Base-by-base conservation (phyloP, 257 asterid species). In the Misopates orontium region DNA sequence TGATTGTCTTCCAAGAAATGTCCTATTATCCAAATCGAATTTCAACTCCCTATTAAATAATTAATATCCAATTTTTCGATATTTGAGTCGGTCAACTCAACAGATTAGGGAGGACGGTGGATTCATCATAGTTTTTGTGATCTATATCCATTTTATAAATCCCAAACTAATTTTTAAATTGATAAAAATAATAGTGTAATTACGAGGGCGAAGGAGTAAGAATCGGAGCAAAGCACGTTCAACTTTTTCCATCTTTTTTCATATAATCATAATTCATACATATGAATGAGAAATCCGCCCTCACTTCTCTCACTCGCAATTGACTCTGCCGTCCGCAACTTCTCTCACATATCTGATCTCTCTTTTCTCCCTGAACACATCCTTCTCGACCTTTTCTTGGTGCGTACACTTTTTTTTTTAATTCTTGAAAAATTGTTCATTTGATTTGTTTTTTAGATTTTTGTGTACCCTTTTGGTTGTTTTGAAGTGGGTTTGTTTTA, bases 331-430 rank as follows among this genome's bases (percentile, higher is more conserved):
- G 78, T 88, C 47, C 54, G 59, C 47, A 81, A 91, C 39, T 68
- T 88, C 69, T 74, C 89, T 22, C 56, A 51, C 64, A 77, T 83
- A 39, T 83, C 88, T 58, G 96, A 91, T 86, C 89, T 91, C 69
- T 90, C 96, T 51, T 91, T 83, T 63, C 68, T 91, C 62, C 98
- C 96, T 8, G 95, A 85, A 4, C 96, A 91, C 82, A 70, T 91
- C 67, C 95, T 91, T 49, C 74, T 79, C 13, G 96, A 91, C 36
- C 94, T 91, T 61, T 84, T 90, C 64, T 24, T 69, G 89, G 96
- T 89, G 78, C 50, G 71, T 41, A 6, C 31, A n/a, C 20, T 49
- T 7, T 56, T 32, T 25, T 3, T 16, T 10, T 32, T 23, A n/a
- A n/a, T 32, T n/a, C 22, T 23, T 16, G n/a, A n/a, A n/a, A n/a